Conservation (phyloP, 768 basidiomycete genomes). For the Suillus sp. region DNA sequence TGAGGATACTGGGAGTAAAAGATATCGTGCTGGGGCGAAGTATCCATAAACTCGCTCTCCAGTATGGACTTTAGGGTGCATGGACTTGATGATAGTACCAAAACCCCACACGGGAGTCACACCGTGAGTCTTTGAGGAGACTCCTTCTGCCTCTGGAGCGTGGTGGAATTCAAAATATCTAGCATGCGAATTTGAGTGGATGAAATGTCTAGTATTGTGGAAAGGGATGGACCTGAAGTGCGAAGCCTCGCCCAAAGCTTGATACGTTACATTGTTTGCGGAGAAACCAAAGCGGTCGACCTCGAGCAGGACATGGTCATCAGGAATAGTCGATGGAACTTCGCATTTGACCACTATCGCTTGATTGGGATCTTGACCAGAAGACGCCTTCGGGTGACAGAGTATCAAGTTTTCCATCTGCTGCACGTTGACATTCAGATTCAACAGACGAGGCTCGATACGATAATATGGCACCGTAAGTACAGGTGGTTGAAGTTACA, state of each 20-base stretch:
- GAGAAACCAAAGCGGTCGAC: slow-evolving; percentile 74
- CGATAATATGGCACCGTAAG: background rate
- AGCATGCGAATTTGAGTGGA: slow-evolving; percentile 24
- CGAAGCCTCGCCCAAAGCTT: slow-evolving; percentile 48
- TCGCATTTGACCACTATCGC: slow-evolving; percentile 31
- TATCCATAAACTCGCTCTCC: slow-evolving; percentile 68
- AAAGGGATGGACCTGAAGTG: slow-evolving; percentile 38
- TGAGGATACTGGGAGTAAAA: slow-evolving; percentile 53
- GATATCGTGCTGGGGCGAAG: slow-evolving; percentile 59
- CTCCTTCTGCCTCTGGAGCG: slow-evolving; percentile 41
- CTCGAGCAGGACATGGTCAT: slow-evolving; percentile 53
- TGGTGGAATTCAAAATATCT: slow-evolving; percentile 73
- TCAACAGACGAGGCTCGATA: background rate
- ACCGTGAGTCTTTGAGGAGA: slow-evolving; percentile 55
- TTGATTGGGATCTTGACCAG: slow-evolving; percentile 30
- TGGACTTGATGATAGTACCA: slow-evolving; percentile 55
- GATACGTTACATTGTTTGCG: slow-evolving; percentile 73
- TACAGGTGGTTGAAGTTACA: too few species aligned
- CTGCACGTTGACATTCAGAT: slow-evolving; percentile 13
- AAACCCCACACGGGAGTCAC: slow-evolving; percentile 77
- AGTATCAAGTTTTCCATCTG: slow-evolving; percentile 35
- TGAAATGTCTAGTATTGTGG: background rate
- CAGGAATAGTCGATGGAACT: slow-evolving; percentile 28
- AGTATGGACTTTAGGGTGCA: slow-evolving; percentile 45
- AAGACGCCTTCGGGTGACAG: slow-evolving; percentile 43